Evolutionary conservation across 768 basidiomycete species (phyloP).

Genomic region (Harrya chromipes): DNA sequence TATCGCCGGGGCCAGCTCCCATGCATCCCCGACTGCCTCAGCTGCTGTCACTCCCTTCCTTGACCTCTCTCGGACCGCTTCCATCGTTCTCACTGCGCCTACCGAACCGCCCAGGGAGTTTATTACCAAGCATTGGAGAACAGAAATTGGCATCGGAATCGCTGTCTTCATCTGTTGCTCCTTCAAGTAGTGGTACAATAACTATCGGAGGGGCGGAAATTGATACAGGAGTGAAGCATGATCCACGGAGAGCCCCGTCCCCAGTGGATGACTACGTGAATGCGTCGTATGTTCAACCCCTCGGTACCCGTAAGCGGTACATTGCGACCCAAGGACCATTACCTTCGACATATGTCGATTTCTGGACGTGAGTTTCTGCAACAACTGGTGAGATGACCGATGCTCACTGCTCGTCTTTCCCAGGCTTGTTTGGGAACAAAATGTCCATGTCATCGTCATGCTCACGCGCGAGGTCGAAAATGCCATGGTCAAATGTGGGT

Average conservation of each 20-base stretch:
- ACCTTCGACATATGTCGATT: slow-evolving; percentile 84
- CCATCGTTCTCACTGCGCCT: slow-evolving; percentile 17
- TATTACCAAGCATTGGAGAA: slow-evolving; percentile 17
- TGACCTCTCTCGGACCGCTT: slow-evolving; percentile 5
- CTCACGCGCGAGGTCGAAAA: slow-evolving; percentile 91
- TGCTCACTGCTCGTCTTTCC: slow-evolving; percentile 7
- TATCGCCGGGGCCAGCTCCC: slow-evolving; percentile 12
- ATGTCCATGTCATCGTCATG: slow-evolving; percentile 95
- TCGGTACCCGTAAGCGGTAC: slow-evolving; percentile 77
- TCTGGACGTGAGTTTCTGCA: slow-evolving; percentile 78
- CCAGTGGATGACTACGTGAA: slow-evolving; percentile 90
- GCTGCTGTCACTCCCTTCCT: slow-evolving; percentile 2
- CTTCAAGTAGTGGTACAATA: not conserved
- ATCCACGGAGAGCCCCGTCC: slow-evolving; percentile 19
- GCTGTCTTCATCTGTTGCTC: not conserved
- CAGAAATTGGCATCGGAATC: slow-evolving; percentile 4
- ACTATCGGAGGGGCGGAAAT: not conserved
- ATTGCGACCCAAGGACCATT: slow-evolving; percentile 97
- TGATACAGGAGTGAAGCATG: not conserved
- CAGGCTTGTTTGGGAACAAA: slow-evolving; percentile 91
- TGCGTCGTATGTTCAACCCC: slow-evolving; percentile 88
- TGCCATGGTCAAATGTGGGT: slow-evolving; percentile 83
- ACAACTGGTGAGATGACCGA: not conserved
- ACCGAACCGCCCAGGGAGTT: slow-evolving; percentile 12
- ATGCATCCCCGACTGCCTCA: slow-evolving; percentile 9